Conservation (phyloP, 2,329 filamentous ascomycete genomes). For the Hymenoscyphus linearis region DNA sequence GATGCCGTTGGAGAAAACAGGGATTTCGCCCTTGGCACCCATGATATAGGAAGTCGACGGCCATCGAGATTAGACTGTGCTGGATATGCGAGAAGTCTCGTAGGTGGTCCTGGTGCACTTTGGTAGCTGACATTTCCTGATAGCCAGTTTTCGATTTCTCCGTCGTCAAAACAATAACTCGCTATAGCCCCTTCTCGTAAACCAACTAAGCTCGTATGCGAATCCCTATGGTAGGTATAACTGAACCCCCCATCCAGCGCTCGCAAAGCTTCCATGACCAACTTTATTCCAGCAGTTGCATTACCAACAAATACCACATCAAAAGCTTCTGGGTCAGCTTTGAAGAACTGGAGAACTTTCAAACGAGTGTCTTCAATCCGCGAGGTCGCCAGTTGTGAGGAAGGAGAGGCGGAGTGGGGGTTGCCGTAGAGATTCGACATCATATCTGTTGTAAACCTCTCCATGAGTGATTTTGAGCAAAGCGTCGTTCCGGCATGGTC, state of each 20-base stretch:
- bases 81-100: conserved; percentile 70
- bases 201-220: conserved; percentile 46
- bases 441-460: conserved; percentile 72
- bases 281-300: conserved; percentile 83
- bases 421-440: conserved; percentile 78
- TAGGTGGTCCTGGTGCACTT: conserved; percentile 8
- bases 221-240: conserved; percentile 78
- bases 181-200: conserved; percentile 64
- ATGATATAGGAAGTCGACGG: conserved; percentile 64
- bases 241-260: conserved; percentile 65
- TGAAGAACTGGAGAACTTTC: conserved; percentile 68
- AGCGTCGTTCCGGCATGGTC: conserved; percentile 94
- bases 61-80: conserved; percentile 94
- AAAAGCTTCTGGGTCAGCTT: conserved; percentile 73
- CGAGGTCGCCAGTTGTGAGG: conserved; percentile 71
- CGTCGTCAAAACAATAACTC: conserved; percentile 63
- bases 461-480: conserved; percentile 66
- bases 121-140: conserved; percentile 31
- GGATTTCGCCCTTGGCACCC: conserved; percentile 50
- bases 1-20: conserved; percentile 19
- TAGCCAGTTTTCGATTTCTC: conserved; percentile 62
- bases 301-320: conserved; percentile 91
- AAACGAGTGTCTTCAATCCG: conserved; percentile 73
- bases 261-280: conserved; percentile 74
- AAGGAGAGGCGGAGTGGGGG: conserved; percentile 78